Percentiles rank a stretch among this genome's conserved stretches.
These are phyloP conservation scores for Deuterostichococcus epilithicus DNA, from an alignment of 139 green algal species.

Conservation along the genomic window DNA sequence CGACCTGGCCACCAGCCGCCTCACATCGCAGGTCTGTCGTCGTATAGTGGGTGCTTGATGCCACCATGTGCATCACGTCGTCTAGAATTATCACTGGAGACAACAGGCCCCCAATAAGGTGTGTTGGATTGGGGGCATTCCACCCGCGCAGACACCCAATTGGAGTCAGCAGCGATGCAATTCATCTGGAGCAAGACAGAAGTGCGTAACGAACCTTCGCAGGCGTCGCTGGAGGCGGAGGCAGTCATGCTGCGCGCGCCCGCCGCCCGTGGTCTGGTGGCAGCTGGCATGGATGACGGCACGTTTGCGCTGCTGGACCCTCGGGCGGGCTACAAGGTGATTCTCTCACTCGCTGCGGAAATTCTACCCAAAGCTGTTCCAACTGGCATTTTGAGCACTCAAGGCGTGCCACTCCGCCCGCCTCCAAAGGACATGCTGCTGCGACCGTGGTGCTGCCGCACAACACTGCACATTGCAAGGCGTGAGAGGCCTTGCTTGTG, in stretches of 20 bases:
- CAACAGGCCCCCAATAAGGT: slow-evolving; percentile 3
- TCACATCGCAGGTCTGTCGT: neutral
- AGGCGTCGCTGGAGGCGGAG: slow-evolving; percentile 31
- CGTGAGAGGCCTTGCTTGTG: too few species aligned
- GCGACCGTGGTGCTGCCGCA: neutral
- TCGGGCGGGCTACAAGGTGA: slow-evolving; percentile 34
- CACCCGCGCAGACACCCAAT: slow-evolving; percentile 9
- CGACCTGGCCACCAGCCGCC: slow-evolving; percentile 27
- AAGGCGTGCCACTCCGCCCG: neutral
- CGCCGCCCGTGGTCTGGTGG: slow-evolving; percentile 34
- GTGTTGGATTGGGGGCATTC: neutral
- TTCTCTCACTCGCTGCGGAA: too few species aligned
- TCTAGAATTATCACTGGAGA: neutral
- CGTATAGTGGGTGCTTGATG: neutral
- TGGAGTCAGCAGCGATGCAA: neutral
- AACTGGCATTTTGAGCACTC: neutral
- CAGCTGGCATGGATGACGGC: slow-evolving; percentile 37
- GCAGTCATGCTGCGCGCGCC: slow-evolving; percentile 39
- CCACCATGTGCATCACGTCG: neutral
- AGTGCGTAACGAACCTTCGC: slow-evolving; percentile 8
- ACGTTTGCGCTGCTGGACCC: slow-evolving; percentile 50
- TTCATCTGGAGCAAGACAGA: slow-evolving; percentile 17
- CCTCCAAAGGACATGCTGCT: neutral
- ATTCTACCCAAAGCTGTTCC: too few species aligned
- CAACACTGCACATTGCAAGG: neutral